Percentiles rank a stretch among this genome's conserved stretches.
phyloP scores from a whole-genome alignment of 768 basidiomycete species.

The Pulveroboletus frians region DNA sequence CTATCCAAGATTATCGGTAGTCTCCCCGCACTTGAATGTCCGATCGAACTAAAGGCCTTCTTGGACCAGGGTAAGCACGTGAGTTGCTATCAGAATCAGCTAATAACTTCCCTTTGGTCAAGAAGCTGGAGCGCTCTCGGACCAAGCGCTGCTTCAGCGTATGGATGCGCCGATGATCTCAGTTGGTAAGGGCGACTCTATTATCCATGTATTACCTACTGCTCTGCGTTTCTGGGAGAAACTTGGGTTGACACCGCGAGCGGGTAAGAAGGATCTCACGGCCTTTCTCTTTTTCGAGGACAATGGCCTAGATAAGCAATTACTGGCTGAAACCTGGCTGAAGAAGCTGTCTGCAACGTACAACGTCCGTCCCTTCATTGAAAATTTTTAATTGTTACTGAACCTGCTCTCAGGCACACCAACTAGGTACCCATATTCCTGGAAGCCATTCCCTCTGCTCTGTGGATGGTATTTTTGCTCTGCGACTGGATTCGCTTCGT shows the following conservation, averaged over 20 bases:
- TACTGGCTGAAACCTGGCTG: slow-evolving; percentile 58
- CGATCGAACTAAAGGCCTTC: slow-evolving; percentile 40
- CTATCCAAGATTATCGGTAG: slow-evolving; percentile 35
- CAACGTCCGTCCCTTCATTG: slow-evolving; percentile 40
- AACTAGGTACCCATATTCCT: slow-evolving; percentile 51
- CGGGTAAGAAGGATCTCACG: slow-evolving; percentile 65
- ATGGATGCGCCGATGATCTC: slow-evolving; percentile 56
- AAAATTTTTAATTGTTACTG: slow-evolving; percentile 9
- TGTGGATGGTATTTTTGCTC: slow-evolving; percentile 53
- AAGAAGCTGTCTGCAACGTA: slow-evolving; percentile 48
- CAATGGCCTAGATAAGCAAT: slow-evolving; percentile 41
- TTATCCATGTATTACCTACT: slow-evolving; percentile 65
- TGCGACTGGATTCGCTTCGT: slow-evolving; percentile 66
- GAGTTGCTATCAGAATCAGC: background rate
- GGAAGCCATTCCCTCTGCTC: slow-evolving; percentile 46
- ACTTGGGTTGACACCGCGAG: slow-evolving; percentile 64
- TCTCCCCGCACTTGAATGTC: slow-evolving; percentile 36
- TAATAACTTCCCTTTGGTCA: background rate
- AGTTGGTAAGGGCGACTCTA: slow-evolving; percentile 59
- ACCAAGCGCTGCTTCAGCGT: slow-evolving; percentile 19
- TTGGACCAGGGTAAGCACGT: slow-evolving; percentile 36
- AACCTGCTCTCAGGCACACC: slow-evolving; percentile 43
- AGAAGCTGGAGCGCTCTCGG: slow-evolving; percentile 3
- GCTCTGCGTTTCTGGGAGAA: slow-evolving; percentile 85
- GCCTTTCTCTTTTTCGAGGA: slow-evolving; percentile 70